phyloP scores from a whole-genome alignment of 768 basidiomycete species.

The Imleria badia region DNA sequence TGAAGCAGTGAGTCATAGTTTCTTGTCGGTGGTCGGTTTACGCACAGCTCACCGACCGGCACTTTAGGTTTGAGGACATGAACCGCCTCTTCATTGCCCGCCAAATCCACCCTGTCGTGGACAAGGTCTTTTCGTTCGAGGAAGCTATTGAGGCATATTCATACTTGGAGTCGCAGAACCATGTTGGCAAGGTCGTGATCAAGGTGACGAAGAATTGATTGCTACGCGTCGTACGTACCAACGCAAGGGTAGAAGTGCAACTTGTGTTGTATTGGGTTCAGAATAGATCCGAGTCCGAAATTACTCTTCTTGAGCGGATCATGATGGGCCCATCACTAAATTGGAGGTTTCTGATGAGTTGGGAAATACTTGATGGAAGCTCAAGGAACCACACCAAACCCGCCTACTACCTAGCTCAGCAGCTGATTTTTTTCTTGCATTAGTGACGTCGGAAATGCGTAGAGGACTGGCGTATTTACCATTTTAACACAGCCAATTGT shows the following conservation, averaged over 20 bases:
- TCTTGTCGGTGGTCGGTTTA: not conserved
- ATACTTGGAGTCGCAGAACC: conserved; percentile 52
- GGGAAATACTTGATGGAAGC: too few species aligned
- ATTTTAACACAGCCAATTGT: too few species aligned
- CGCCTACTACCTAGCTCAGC: too few species aligned
- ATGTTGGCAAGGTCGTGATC: conserved; percentile 61
- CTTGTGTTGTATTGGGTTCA: not conserved
- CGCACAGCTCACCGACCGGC: not conserved
- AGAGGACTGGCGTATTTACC: too few species aligned
- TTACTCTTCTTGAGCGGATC: too few species aligned
- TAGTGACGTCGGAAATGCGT: too few species aligned
- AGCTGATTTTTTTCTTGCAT: too few species aligned
- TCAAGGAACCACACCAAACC: too few species aligned
- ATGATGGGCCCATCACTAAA: too few species aligned
- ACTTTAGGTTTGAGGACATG: conserved; percentile 51
- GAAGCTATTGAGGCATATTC: conserved; percentile 52
- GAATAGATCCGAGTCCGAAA: not conserved
- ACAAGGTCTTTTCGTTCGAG: conserved; percentile 59
- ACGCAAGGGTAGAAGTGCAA: not conserved
- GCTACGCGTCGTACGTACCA: not conserved
- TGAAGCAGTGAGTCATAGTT: conserved; percentile 48
- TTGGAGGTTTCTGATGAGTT: too few species aligned
- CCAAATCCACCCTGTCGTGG: conserved; percentile 49
- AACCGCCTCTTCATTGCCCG: conserved; percentile 46
- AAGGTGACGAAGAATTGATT: conserved; percentile 34